These are phyloP conservation scores for Pythium brachiatum DNA, from an alignment of 352 stramenopile species.

Conservation along the genomic window DNA sequence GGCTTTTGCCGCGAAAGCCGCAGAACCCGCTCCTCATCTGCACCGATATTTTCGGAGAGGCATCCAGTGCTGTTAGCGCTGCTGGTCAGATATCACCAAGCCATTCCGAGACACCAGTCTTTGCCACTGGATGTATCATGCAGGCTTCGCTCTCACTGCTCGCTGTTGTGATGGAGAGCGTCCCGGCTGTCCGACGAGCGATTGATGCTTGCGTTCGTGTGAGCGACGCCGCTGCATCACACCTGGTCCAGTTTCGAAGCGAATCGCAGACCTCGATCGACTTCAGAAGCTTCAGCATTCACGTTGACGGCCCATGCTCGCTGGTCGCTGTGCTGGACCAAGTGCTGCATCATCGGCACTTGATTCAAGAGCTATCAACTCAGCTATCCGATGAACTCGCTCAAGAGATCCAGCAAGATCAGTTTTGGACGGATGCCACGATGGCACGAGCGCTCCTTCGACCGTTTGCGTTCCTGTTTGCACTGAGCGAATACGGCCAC, in stretches of 20 bases:
- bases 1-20: slow-evolving; percentile 16
- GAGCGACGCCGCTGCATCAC: background rate
- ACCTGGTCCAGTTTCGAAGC: background rate
- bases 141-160: slow-evolving; percentile 22
- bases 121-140: slow-evolving; percentile 33
- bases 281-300: background rate
- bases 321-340: slow-evolving; percentile 2
- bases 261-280: background rate
- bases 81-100: background rate
- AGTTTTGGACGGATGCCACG: slow-evolving; percentile 29
- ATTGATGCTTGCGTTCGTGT: slow-evolving; percentile 15
- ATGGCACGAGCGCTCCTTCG: slow-evolving; percentile 19
- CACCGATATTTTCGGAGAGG: slow-evolving; percentile 25
- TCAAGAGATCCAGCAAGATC: slow-evolving; percentile 7
- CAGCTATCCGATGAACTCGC: background rate
- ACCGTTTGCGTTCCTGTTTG: slow-evolving; percentile 28
- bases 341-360: background rate
- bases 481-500: slow-evolving; percentile 29
- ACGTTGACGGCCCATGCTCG: background rate
- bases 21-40: slow-evolving; percentile 31
- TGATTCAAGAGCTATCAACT: background rate
- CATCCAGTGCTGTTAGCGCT: background rate
- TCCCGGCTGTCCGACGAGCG: background rate
- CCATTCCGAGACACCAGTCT: background rate
- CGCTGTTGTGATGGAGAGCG: background rate